Conservation (phyloP, 2,329 filamentous ascomycete species). For the Sordariomycetes sp. region DNA sequence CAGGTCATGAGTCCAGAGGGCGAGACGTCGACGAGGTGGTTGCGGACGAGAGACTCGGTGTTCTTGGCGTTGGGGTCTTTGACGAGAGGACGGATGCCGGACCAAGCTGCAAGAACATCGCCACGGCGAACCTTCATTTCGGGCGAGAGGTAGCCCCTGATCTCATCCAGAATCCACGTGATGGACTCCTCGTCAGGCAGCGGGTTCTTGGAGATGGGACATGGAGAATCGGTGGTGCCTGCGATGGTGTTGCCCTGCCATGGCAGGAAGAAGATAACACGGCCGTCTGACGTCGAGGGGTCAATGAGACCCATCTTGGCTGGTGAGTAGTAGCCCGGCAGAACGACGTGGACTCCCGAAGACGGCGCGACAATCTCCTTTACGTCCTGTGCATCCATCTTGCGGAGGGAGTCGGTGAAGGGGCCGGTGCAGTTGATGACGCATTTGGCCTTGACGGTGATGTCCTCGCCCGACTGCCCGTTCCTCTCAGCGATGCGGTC, state of each 20-base stretch:
- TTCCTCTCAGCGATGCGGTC: conserved; percentile 60
- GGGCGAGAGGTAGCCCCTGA: conserved; percentile 71
- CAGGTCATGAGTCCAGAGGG: conserved; percentile 73
- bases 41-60: conserved; percentile 80
- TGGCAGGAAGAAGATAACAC: conserved; percentile 87
- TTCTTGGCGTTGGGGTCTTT: conserved; percentile 79
- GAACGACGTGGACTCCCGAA: conserved; percentile 77
- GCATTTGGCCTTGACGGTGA: conserved; percentile 68
- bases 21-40: conserved; percentile 76
- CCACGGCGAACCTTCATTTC: conserved; percentile 78
- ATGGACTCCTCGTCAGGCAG: conserved; percentile 77
- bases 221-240: conserved; percentile 76
- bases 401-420: conserved; percentile 77
- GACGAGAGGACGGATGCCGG: conserved; percentile 77
- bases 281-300: conserved; percentile 75
- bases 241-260: conserved; percentile 93
- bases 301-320: conserved; percentile 83
- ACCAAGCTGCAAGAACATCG: conserved; percentile 86
- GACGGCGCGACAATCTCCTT: conserved; percentile 78
- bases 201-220: conserved; percentile 62
- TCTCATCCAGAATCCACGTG: conserved; percentile 78
- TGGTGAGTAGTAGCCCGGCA: conserved; percentile 80
- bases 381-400: conserved; percentile 66
- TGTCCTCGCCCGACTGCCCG: conserved; percentile 48
- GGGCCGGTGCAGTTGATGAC: conserved; percentile 85